Evolutionary conservation across 169 alveolate species (phyloP).

Genomic region (Pseudocohnilembus persalinus): DNA sequence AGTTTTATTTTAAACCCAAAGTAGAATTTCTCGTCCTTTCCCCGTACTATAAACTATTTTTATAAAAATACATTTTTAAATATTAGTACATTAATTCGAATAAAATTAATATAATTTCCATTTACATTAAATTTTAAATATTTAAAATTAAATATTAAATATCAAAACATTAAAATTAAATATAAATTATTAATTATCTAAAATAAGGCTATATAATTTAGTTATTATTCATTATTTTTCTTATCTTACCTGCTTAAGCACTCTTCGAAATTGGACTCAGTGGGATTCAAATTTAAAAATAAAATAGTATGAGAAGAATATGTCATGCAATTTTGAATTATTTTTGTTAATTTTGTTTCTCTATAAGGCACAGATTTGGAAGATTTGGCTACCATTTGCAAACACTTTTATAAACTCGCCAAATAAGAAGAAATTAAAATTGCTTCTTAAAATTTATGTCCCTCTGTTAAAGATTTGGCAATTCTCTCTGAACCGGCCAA

Average conservation of each 20-base stretch:
- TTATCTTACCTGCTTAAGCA: slow-evolving; percentile 5
- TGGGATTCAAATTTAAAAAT: slow-evolving; percentile 37
- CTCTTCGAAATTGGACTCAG: slow-evolving; percentile 47
- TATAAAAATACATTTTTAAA: no score
- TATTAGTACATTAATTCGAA: background rate
- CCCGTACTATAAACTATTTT: background rate
- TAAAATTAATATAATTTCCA: no score
- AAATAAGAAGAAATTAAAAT: slow-evolving; percentile 44
- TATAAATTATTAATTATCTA: no score
- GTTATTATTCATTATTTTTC: no score
- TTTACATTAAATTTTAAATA: no score
- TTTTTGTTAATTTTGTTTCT: slow-evolving; percentile 70
- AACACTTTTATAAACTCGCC: slow-evolving; percentile 37
- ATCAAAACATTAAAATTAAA: no score
- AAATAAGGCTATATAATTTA: no score
- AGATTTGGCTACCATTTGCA: slow-evolving; percentile 23
- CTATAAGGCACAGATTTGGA: slow-evolving; percentile 61
- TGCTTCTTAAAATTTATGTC: slow-evolving; percentile 52
- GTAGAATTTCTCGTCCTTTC: background rate
- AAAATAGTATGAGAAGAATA: slow-evolving; percentile 25
- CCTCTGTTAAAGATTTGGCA: slow-evolving; percentile 48
- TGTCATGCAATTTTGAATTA: slow-evolving; percentile 50
- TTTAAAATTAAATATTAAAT: no score
- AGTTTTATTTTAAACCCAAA: background rate
- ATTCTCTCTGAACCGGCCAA: slow-evolving; percentile 64